Base-by-base conservation (phyloP, 352 stramenopile genomes). In the Globisporangium cylindrosporum region DNA sequence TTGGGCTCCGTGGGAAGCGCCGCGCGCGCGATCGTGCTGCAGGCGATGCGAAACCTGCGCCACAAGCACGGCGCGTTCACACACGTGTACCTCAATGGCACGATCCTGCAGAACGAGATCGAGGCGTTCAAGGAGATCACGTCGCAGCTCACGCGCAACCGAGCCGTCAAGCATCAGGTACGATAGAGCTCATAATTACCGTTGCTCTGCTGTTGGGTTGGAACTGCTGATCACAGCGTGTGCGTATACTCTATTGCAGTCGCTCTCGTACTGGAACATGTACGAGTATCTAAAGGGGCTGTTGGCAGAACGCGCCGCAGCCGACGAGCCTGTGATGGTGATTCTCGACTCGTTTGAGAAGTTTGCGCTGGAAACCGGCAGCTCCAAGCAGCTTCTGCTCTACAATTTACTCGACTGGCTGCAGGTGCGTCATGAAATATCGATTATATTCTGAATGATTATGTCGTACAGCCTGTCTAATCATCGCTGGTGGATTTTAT, bases 371-470 rank as follows among this genome's bases (percentile, higher is more conserved):
- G 82, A 89, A 46, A 84, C 69, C 15, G 77, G 71, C 29, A 91
- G 76, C 49, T 59, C 80, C 20, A 95, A 94, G 71, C 88, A 95
- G 66, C 72, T 95, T 43, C 71, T 95, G 59, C 64, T 95, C 25
- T 95, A 95, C 74, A 94, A 93, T 41, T 64, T 94, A 55, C 81
- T 95, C 49, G 88, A 95, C 64, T 95, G 88, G 88, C 74, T 94
- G 32, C 86, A 89, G 73, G 82, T 89, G 6, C 0, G 0, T 29
- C 22, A 36, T 41, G 1, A 18, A 18, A 43, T 43, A 27, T 5
- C 48, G 8, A 22, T 1, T 43, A 3, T 2, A 32, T 32, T 32
- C 29, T 43, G 12, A 18, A n/a, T 22, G 41, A 49, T 22, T 22
- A 20, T 2, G 15, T 22, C 15, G 14, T 49, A n/a, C 1, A 6